Percentiles rank a stretch among this genome's conserved stretches.
Evolutionary conservation across 805 yeast species (phyloP).

Genomic region (Yarrowia alimentaria): DNA sequence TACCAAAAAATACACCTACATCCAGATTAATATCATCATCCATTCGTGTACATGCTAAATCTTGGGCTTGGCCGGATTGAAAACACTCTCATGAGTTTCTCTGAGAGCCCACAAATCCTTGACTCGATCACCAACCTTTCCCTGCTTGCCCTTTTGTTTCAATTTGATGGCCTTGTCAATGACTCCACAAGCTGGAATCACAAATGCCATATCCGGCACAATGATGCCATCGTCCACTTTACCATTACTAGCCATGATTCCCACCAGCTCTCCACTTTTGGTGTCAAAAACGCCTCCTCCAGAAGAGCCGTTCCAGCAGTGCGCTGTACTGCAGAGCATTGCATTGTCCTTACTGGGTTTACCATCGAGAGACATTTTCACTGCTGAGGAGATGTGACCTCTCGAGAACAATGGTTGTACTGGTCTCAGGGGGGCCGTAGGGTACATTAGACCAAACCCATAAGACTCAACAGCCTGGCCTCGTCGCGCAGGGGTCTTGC

Average conservation of each 20-base stretch:
- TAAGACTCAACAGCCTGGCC: conserved; percentile 36
- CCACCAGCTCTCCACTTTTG: conserved; percentile 35
- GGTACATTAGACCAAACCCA: conserved; percentile 41
- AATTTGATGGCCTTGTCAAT: conserved; percentile 33
- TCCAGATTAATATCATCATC: too few relatives aligned
- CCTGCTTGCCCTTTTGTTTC: conserved; percentile 21
- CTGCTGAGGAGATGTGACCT: conserved; percentile 35
- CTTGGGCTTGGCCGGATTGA: conserved; percentile 9
- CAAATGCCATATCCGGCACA: conserved; percentile 41
- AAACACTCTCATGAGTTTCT: conserved; percentile 31
- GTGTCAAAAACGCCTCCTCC: conserved; percentile 40
- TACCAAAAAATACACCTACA: too few relatives aligned
- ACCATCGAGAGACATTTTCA: conserved; percentile 30
- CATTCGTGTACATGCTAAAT: too few relatives aligned
- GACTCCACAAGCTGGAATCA: conserved; percentile 36
- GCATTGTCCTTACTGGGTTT: conserved; percentile 27
- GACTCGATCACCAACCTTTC: conserved; percentile 28
- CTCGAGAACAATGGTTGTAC: conserved; percentile 37
- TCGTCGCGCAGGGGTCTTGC: conserved; percentile 28
- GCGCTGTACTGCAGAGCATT: conserved; percentile 39
- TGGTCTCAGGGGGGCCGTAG: conserved; percentile 31
- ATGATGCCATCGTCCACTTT: conserved; percentile 38
- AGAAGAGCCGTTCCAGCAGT: conserved; percentile 44
- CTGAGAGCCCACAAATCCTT: conserved; percentile 31
- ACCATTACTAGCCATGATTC: conserved; percentile 43